A percentile compares a stretch with the other conserved stretches of the same genome.
Conservation (phyloP, 1,284 basidiomycete species). For the Phaffia rhodozyma region DNA sequence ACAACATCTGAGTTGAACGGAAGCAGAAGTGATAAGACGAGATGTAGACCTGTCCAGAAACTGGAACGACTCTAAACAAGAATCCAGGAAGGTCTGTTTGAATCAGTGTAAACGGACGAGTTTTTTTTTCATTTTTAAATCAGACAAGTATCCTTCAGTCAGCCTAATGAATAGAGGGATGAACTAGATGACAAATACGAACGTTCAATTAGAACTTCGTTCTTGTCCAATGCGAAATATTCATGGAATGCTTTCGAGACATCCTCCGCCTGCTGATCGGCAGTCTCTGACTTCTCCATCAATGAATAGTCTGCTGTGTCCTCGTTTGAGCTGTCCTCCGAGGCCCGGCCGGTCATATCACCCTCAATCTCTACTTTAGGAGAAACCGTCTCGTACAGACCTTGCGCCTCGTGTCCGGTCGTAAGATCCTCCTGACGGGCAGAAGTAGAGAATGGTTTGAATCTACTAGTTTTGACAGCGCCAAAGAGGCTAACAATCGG, state of each 20-base stretch:
- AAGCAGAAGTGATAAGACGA: conserved; percentile 83
- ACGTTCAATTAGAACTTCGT: conserved; percentile 76
- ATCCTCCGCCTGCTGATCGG: conserved; percentile 25
- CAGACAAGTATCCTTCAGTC: not conserved
- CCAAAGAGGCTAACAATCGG: too few relatives aligned
- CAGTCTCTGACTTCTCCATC: conserved; percentile 41
- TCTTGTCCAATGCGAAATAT: conserved; percentile 72
- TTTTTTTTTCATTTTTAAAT: too few relatives aligned
- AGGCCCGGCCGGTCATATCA: too few relatives aligned
- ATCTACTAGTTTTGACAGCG: too few relatives aligned
- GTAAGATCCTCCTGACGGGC: too few relatives aligned
- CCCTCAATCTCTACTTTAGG: too few relatives aligned
- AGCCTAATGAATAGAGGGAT: conserved; percentile 16
- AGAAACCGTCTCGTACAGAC: too few relatives aligned
- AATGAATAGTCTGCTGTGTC: conserved; percentile 37
- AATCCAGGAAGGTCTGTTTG: conserved; percentile 70
- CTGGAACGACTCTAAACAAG: conserved; percentile 70
- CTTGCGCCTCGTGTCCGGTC: too few relatives aligned
- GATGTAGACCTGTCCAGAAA: conserved; percentile 73
- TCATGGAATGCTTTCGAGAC: conserved; percentile 47
- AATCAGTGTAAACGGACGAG: not conserved
- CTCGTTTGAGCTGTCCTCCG: not conserved
- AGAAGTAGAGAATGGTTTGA: too few relatives aligned
- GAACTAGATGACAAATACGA: conserved; percentile 32
- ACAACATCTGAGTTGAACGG: conserved; percentile 63